Evolutionary conservation across 169 alveolate genomes (phyloP).

Genomic region (Eimeria maxima): DNA sequence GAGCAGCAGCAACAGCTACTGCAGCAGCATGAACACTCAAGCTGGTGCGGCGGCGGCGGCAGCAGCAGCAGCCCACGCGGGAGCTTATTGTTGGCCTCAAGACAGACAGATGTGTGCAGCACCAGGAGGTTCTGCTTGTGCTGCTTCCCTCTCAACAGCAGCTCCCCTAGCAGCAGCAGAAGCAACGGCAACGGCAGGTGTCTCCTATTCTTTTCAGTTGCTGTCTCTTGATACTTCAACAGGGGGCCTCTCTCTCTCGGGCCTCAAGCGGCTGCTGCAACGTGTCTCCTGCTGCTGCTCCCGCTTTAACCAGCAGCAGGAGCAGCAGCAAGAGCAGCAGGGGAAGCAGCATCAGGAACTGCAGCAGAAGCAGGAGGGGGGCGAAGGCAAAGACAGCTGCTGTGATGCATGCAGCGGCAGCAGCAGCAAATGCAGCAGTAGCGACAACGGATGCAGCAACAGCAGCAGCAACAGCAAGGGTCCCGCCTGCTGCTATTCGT

Average conservation of each 20-base stretch:
- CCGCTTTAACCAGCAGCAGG: conserved; percentile 29
- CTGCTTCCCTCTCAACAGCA: not conserved
- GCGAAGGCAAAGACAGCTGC: no score
- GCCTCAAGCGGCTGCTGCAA: not conserved
- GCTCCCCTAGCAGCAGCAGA: not conserved
- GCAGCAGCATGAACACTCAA: no score
- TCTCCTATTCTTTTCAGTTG: conserved; percentile 1
- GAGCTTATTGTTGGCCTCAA: not conserved
- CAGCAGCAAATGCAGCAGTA: no score
- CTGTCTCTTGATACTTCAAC: not conserved
- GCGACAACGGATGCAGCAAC: no score
- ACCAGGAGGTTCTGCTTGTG: not conserved
- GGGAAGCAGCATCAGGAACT: no score
- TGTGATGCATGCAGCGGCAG: no score
- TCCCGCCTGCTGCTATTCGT: not conserved
- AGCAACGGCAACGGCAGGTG: not conserved
- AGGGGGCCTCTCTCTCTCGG: not conserved
- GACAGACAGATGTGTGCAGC: not conserved
- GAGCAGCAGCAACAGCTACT: no score
- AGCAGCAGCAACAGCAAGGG: no score
- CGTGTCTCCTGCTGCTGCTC: conserved; percentile 26
- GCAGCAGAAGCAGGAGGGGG: no score
- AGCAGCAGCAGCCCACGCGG: no score
- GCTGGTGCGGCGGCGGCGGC: no score
- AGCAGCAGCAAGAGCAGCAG: not conserved